phyloP scores from a whole-genome alignment of 1,139 yeast genomes.

The Suhomyces ambrosiae region DNA sequence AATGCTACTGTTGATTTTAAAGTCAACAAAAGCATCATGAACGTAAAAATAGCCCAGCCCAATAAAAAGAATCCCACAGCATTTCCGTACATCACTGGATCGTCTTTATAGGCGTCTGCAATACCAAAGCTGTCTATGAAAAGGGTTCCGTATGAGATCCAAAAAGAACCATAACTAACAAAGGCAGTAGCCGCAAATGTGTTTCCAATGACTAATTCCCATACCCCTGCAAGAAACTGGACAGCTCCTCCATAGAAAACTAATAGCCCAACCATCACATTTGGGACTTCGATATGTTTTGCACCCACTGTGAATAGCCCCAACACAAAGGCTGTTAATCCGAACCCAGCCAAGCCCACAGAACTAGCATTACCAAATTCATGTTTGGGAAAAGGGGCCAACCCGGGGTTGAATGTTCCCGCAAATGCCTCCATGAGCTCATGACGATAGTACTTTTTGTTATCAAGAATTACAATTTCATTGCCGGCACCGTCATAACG shows the following conservation, averaged over 20 bases:
- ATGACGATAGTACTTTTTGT: conserved; percentile 29
- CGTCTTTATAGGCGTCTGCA: conserved; percentile 29
- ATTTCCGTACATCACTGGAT: conserved; percentile 26
- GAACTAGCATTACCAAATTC: conserved; percentile 81
- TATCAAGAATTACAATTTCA: conserved; percentile 32
- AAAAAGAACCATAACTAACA: conserved; percentile 40
- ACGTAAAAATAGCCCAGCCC: conserved; percentile 50
- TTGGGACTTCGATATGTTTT: conserved; percentile 49
- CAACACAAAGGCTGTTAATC: conserved; percentile 81
- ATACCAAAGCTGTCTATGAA: conserved; percentile 36
- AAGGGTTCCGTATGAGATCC: conserved; percentile 41
- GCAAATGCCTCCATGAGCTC: conserved; percentile 44
- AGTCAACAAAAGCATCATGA: conserved; percentile 40
- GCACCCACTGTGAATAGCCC: conserved; percentile 57
- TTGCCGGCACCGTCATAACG: conserved; percentile 24
- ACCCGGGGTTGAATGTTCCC: conserved; percentile 56
- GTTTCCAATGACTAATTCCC: conserved; percentile 47
- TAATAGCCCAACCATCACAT: conserved; percentile 53
- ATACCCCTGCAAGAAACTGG: conserved; percentile 52
- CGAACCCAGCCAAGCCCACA: conserved; percentile 79
- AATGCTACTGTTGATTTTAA: conserved; percentile 48
- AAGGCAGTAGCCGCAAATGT: conserved; percentile 42
- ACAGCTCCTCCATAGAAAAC: conserved; percentile 51
- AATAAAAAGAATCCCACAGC: conserved; percentile 47
- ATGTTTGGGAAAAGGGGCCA: conserved; percentile 61